Evolutionary conservation across 371 early-diverging fungal genomes (phyloP), one percentile per base, ranked within the genome.

Genomic region (Racocetra persica): DNA sequence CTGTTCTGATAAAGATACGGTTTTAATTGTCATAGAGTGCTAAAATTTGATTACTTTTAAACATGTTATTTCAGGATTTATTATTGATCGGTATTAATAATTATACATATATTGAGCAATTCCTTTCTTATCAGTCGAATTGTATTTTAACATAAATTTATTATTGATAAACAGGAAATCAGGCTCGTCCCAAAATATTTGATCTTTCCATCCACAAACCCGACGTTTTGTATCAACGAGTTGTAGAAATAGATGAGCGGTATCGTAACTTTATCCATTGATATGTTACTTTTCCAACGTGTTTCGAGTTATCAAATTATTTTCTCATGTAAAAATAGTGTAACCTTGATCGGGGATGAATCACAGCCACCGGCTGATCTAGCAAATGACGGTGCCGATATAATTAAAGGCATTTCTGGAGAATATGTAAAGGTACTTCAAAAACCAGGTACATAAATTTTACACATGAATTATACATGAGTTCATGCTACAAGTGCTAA

Each of bases 181-280:
- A 99, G 84, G 88, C 97, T 16, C 89, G 99, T 20, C 98, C 98
- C 14, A 92, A 92, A 79, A 96, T 99, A 77, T 99, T 99, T 86
- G 98, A 98, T 83, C 87, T 99, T 59, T 87, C 94, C 1, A 95
- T 97, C 78, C 82, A 82, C 18, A 91, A 91, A 73, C 96, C 95
- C 2, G 95, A 92, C 63, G 94, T 95, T 0, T 88, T 98, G n/a
- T 97, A 97, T 82, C 89, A 92, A 65, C 81, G 86, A 5, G 98
- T 98, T 2, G 86, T 97, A 1, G 96, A 98, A 84, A 87, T 98
- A 8, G 94, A 97, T 81, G 98, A 98, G 82, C 89, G 97, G 89
- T 91, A 85, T 80, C 38, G 36, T n/a, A 13, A 57, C n/a, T 20
- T 7, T 57, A 7, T 57, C n/a, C 1, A n/a, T 18, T 57, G 1